Percentiles rank a stretch among this genome's conserved stretches.
These are phyloP conservation scores for Podila epigama DNA, from an alignment of 192 early-diverging fungal species.

Conservation along the genomic window DNA sequence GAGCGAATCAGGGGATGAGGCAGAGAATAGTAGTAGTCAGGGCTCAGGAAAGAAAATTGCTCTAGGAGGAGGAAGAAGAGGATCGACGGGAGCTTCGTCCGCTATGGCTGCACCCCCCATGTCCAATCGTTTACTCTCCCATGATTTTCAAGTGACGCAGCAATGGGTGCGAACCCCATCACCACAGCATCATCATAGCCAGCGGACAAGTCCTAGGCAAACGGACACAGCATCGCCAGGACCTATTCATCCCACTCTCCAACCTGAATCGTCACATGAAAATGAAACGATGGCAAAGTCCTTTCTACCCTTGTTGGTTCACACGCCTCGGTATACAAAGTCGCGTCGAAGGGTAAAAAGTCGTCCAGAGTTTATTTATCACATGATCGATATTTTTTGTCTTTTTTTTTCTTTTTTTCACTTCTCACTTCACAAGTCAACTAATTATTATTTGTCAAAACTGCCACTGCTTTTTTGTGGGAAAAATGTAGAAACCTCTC, in stretches of 20 bases:
- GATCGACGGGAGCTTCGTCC: not conserved
- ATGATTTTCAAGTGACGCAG: no score
- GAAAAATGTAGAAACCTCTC: not conserved
- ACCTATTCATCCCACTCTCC: not conserved
- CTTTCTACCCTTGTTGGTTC: not conserved
- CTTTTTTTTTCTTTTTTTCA: not conserved
- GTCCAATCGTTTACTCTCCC: no score
- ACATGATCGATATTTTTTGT: not conserved
- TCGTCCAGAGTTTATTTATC: not conserved
- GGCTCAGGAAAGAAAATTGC: not conserved
- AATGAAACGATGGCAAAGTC: not conserved
- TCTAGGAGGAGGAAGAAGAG: not conserved
- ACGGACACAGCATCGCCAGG: no score
- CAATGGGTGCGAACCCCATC: no score
- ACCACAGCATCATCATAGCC: no score
- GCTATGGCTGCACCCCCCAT: no score
- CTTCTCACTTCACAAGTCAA: no score
- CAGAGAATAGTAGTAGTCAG: not conserved
- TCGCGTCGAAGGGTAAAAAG: not conserved
- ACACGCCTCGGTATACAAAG: not conserved
- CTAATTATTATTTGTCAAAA: no score
- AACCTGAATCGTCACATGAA: not conserved
- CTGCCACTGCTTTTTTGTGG: not conserved
- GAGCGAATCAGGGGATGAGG: not conserved
- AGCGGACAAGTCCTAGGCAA: no score